A percentile compares a stretch with the other conserved stretches of the same genome.
These are phyloP conservation scores for Phialophora verrucosa DNA, from an alignment of 2,329 filamentous ascomycete species.

Conservation along the genomic window DNA sequence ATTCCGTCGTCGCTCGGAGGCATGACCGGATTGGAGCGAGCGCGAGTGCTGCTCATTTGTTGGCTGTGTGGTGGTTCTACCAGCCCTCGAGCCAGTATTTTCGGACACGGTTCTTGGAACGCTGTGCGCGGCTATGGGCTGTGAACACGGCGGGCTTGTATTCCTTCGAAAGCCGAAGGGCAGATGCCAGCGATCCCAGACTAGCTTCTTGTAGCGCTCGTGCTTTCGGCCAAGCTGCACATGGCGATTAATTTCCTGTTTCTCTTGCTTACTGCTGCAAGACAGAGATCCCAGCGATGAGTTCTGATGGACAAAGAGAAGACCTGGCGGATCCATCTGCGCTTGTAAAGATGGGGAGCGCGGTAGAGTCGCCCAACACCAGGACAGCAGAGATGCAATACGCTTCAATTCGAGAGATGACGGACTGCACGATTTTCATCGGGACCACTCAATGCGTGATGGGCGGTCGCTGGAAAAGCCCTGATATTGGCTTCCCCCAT, in stretches of 20 bases:
- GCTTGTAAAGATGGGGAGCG: not conserved
- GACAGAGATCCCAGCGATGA: not conserved
- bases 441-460: not conserved
- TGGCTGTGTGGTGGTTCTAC: not conserved
- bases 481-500: not conserved
- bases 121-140: not conserved
- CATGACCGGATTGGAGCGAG: not conserved
- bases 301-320: conserved; percentile 3
- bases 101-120: not conserved
- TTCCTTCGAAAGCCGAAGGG: not conserved
- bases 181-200: not conserved
- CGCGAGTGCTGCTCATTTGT: not conserved
- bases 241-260: conserved; percentile 5
- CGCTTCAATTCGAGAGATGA: not conserved
- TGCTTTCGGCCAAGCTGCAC: conserved; percentile 3
- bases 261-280: not conserved
- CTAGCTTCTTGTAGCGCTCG: not conserved
- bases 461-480: not conserved
- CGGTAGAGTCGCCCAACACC: not conserved
- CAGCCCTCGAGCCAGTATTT: not conserved
- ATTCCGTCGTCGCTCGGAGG: not conserved
- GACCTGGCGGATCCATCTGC: not conserved
- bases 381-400: not conserved
- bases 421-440: not conserved
- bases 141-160: not conserved